These are phyloP conservation scores for Gloeopeniophorella convolvens DNA, from an alignment of 768 basidiomycete species.

Conservation along the genomic window DNA sequence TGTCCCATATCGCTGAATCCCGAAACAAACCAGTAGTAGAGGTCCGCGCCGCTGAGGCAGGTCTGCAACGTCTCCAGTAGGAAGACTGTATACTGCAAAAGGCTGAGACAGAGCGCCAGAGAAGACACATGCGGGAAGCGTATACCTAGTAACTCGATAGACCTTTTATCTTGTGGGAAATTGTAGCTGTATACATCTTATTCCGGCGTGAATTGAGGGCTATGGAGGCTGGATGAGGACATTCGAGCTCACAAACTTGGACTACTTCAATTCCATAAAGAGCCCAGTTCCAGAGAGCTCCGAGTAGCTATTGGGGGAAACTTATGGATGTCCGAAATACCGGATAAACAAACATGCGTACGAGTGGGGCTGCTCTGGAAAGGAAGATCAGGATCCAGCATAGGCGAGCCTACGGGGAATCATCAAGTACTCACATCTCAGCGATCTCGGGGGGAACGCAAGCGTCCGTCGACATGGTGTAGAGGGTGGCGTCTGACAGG, in stretches of 20 bases:
- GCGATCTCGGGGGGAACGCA: neutral
- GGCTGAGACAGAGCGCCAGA: neutral
- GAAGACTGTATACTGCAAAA: constrained; percentile 2
- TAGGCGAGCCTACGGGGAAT: neutral
- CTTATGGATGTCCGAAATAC: neutral
- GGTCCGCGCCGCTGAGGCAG: neutral
- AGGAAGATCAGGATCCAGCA: neutral
- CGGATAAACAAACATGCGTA: neutral
- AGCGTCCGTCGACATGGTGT: neutral
- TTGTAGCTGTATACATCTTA: constrained; percentile 14
- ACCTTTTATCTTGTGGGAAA: neutral
- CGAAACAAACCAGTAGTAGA: constrained; percentile 4
- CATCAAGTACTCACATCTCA: neutral
- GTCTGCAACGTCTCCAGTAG: constrained; percentile 7
- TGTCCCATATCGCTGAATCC: constrained; percentile 16
- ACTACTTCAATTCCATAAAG: constrained; percentile 4
- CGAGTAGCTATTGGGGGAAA: constrained; percentile 5
- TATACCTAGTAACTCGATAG: constrained; percentile 1
- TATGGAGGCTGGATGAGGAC: neutral
- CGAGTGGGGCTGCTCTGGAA: constrained; percentile 6
- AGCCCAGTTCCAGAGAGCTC: constrained; percentile 8
- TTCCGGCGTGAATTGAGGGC: neutral
- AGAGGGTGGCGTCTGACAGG: too few species aligned
- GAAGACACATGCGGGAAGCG: neutral
- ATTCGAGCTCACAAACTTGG: constrained; percentile 9